Evolutionary conservation across 2,329 filamentous ascomycete species (phyloP).

Genomic region (Colletotrichum endophyticum): DNA sequence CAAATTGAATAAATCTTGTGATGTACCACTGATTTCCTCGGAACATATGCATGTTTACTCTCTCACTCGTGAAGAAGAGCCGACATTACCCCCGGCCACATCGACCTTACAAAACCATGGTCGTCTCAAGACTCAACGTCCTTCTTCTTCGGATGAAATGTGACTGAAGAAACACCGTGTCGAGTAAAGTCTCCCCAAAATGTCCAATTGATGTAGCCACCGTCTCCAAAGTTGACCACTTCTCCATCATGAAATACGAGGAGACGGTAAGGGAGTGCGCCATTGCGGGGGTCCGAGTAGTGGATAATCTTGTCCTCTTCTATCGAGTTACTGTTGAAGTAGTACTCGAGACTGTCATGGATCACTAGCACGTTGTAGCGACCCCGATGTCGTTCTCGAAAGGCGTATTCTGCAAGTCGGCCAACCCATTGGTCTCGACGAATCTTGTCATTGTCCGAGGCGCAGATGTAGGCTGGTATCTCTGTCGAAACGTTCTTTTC

Average conservation of each 20-base stretch:
- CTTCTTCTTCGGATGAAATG: background rate
- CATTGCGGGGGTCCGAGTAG: background rate
- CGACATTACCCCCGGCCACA: background rate
- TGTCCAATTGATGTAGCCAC: background rate
- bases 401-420: background rate
- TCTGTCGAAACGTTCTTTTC: background rate
- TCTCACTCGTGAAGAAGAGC: background rate
- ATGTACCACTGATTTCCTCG: background rate
- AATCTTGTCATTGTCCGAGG: background rate
- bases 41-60: background rate
- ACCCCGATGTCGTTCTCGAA: background rate
- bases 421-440: background rate
- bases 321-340: background rate
- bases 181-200: background rate
- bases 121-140: background rate
- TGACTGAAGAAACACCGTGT: background rate
- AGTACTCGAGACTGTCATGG: background rate
- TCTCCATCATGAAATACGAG: background rate
- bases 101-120: background rate
- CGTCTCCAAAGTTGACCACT: background rate
- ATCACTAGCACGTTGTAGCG: background rate
- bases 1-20: background rate
- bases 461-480: background rate
- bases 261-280: background rate
- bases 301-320: background rate